Evolutionary conservation across 2,329 filamentous ascomycete genomes (phyloP).

Genomic region (Fusarium continuum): DNA sequence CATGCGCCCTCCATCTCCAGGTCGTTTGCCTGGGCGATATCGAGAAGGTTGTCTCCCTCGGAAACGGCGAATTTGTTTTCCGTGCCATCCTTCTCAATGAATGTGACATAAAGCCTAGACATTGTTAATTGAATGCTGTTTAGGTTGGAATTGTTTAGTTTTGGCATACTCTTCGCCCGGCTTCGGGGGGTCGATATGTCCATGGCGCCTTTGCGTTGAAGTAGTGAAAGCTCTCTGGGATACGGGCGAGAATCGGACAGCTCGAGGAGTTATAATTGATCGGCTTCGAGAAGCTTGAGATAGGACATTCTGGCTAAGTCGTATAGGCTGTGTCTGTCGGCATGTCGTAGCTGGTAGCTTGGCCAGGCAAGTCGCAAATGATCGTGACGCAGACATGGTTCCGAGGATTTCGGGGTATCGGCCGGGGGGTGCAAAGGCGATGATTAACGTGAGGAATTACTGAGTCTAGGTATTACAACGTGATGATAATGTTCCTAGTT

Average conservation of each 20-base stretch:
- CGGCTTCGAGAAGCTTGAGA: conserved; percentile 34
- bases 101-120: conserved; percentile 82
- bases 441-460: conserved; percentile 2
- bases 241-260: conserved; percentile 28
- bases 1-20: conserved; percentile 99
- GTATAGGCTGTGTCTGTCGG: conserved; percentile 44
- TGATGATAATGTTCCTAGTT: conserved; percentile 4
- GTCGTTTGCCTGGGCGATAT: conserved; percentile 94
- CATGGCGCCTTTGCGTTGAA: conserved; percentile 70
- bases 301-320: conserved; percentile 21
- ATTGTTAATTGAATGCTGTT: conserved; percentile 4
- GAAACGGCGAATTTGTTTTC: conserved; percentile 81
- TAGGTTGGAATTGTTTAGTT: not conserved
- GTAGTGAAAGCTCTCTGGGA: conserved; percentile 69
- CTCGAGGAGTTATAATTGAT: conserved; percentile 18
- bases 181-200: conserved; percentile 84
- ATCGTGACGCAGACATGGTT: conserved; percentile 48
- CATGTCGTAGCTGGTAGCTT: conserved; percentile 46
- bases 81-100: conserved; percentile 88
- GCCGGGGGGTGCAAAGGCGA: conserved; percentile 11
- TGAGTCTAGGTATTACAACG: conserved; percentile 1
- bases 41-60: conserved; percentile 90
- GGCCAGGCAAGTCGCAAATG: conserved; percentile 46
- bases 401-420: conserved; percentile 25
- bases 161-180: conserved; percentile 85